These are phyloP conservation scores for Diplodia intermedia DNA, from an alignment of 2,329 filamentous ascomycete genomes.

Conservation along the genomic window DNA sequence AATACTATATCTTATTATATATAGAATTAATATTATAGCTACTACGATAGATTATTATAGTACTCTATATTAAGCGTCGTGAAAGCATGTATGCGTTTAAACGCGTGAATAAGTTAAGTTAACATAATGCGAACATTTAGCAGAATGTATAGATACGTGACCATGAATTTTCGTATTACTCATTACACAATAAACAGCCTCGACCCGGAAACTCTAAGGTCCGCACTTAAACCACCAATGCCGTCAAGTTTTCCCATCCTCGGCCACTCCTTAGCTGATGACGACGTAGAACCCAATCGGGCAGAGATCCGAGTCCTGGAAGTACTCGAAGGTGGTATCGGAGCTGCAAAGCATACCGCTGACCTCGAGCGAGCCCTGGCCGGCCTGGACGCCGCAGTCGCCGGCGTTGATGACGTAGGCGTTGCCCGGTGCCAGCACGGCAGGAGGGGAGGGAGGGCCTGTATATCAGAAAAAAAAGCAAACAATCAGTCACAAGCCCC, in stretches of 20 bases:
- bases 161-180: neutral
- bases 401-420: conserved; percentile 36
- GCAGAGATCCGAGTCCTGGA: conserved; percentile 36
- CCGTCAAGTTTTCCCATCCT: neutral
- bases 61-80: too few species aligned
- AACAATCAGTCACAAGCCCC: neutral
- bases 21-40: too few species aligned
- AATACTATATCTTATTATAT: too few species aligned
- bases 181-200: neutral
- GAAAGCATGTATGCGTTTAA: too few species aligned
- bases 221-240: too few species aligned
- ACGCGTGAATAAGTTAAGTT: too few species aligned
- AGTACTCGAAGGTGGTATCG: conserved; percentile 37
- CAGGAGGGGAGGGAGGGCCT: conserved; percentile 36
- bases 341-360: conserved; percentile 36
- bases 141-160: too few species aligned
- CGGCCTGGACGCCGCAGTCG: conserved; percentile 35
- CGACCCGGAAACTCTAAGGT: neutral
- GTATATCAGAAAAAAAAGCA: too few species aligned
- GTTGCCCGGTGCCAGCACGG: conserved; percentile 35
- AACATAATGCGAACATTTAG: too few species aligned
- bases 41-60: too few species aligned
- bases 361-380: conserved; percentile 34
- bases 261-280: conserved; percentile 28
- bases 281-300: conserved; percentile 38